Evolutionary conservation across 164 flowering plant genomes (phyloP), one percentile per base, ranked within the genome.

Genomic region (Stephania japonica): DNA sequence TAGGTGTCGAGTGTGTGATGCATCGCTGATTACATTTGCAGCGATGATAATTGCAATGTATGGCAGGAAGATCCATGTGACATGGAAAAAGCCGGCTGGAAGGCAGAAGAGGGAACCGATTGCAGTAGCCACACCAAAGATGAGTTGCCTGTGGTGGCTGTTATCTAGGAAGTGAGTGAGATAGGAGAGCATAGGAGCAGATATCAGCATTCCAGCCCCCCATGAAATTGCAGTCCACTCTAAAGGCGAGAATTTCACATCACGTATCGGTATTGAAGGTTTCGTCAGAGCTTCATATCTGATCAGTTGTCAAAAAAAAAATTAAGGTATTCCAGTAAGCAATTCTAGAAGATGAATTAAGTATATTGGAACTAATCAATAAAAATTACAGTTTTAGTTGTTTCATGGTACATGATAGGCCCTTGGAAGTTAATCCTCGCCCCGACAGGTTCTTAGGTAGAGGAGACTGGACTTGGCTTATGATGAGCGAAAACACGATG

Each of bases 1-100:
- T 5, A 87, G 78, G 74, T 86, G 85, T 67, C 92, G 92, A 59
- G 87, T 82, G 76, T 89, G 92, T 73, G 78, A 81, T 32, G 90
- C 84, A 5, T 81, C 6, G 4, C 82, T 78, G 32, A 86, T 41
- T 1, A 78, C 75, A 73, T 25, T 70, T 19, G 88, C 84, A 0
- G 77, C 78, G 0, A 84, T 82, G 8, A 90, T 82, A 71, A 69
- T 65, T 24, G 81, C 76, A 14, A 86, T 81, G 74, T 87, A 88
- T 1, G 81, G 88, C 0, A 82, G 84, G 72, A 90, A 86, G 24
- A 86, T 84, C 87, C 86, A 83, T 4, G 62, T 14, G 3, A 82
- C 81, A 50, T 73, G 68, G 79, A 87, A 79, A 73, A 85, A 83
- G 10, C 95, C 95, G 6, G 80, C 75, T 0, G 91, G 91, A 0